phyloP scores from a whole-genome alignment of 441 rosid genomes.

The Populus tomentosa region DNA sequence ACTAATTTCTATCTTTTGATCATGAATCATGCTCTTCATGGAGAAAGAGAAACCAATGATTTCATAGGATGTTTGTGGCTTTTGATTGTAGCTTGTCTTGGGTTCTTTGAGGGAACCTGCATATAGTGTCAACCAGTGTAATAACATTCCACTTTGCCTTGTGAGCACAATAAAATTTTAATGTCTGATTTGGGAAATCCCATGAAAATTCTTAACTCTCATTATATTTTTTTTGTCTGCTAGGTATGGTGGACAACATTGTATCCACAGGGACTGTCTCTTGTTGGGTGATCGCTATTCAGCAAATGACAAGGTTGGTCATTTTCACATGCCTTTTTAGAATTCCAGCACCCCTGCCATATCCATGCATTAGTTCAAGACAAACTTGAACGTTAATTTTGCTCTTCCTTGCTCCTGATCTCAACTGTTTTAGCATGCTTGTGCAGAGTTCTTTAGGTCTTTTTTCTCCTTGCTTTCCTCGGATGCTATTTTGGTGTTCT shows the following conservation, averaged over 20 bases:
- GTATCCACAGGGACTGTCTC: slow-evolving; percentile 2
- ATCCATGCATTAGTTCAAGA: neutral
- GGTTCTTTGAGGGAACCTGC: slow-evolving; percentile 28
- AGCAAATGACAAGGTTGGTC: slow-evolving; percentile 39
- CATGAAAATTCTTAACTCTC: slow-evolving; percentile 7
- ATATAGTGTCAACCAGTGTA: slow-evolving; percentile 23
- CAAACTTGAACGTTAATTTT: neutral
- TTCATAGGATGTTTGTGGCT: slow-evolving; percentile 27
- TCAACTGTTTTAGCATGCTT: neutral
- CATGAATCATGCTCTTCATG: slow-evolving; percentile 28
- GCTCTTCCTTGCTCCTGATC: neutral
- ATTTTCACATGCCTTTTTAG: slow-evolving; percentile 11
- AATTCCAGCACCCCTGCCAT: neutral
- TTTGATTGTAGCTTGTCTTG: slow-evolving; percentile 30
- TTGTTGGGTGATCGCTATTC: slow-evolving; percentile 33
- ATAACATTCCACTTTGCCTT: slow-evolving; percentile 18
- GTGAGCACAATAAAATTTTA: slow-evolving; percentile 12
- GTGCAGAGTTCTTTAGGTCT: neutral
- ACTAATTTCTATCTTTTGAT: slow-evolving; percentile 30
- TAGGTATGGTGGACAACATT: slow-evolving; percentile 9
- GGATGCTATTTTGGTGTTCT: neutral
- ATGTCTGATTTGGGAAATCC: slow-evolving; percentile 18
- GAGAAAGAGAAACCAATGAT: slow-evolving; percentile 39
- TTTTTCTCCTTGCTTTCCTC: neutral
- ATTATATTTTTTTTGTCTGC: slow-evolving; percentile 13